Evolutionary conservation across 164 flowering plant genomes (phyloP).

Genomic region (Berberis vulgaris): DNA sequence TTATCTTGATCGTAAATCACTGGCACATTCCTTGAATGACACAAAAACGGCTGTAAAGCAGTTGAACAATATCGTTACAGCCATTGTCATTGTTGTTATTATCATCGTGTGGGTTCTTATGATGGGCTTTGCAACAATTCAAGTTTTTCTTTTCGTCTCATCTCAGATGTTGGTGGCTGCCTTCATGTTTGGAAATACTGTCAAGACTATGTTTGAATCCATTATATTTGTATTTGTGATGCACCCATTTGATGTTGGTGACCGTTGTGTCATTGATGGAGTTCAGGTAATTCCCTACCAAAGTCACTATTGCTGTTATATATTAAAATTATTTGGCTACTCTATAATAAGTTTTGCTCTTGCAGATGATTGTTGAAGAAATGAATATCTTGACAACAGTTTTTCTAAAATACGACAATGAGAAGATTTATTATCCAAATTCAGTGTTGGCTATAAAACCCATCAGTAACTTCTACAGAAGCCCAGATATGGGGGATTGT

Average conservation of each 20-base stretch:
- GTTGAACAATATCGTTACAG: slow-evolving; percentile 54
- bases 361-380: slow-evolving; percentile 89
- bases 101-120: slow-evolving; percentile 56
- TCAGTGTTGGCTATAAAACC: slow-evolving; percentile 59
- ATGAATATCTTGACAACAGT: slow-evolving; percentile 77
- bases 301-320: not conserved
- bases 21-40: slow-evolving; percentile 72
- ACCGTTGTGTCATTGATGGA: slow-evolving; percentile 91
- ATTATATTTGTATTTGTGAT: slow-evolving; percentile 82
- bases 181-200: slow-evolving; percentile 76
- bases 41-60: slow-evolving; percentile 85
- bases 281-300: slow-evolving; percentile 49
- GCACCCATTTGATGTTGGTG: slow-evolving; percentile 97
- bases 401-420: slow-evolving; percentile 75
- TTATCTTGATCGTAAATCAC: slow-evolving; percentile 65
- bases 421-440: slow-evolving; percentile 79
- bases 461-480: slow-evolving; percentile 80
- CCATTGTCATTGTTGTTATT: slow-evolving; percentile 30
- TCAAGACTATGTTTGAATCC: slow-evolving; percentile 74
- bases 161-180: slow-evolving; percentile 62
- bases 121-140: slow-evolving; percentile 60
- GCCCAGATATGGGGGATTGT: slow-evolving; percentile 73
- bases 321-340: not conserved
- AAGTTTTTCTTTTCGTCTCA: slow-evolving; percentile 64
- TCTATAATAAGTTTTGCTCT: slow-evolving; percentile 6